Conservation (phyloP, 768 basidiomycete species). For the Hydnum rufescens region DNA sequence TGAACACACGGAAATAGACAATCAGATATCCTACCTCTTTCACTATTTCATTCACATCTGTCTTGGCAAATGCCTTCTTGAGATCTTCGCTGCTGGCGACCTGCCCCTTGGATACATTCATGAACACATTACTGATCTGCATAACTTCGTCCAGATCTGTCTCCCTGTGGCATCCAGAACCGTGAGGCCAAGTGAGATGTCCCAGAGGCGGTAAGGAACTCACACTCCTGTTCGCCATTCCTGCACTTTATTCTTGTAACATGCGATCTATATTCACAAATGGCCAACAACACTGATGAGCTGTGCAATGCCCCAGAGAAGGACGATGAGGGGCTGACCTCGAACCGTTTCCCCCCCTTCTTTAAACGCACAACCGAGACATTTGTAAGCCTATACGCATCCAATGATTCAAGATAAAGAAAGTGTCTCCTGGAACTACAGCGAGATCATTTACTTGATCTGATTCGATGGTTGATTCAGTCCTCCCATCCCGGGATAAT, state of each 20-base stretch:
- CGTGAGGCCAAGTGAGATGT: neutral
- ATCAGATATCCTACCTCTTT: constrained; percentile 38
- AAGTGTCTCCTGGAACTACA: too few relatives aligned
- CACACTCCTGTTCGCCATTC: constrained; percentile 88
- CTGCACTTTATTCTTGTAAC: constrained; percentile 98
- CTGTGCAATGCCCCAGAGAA: neutral
- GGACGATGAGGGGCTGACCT: constrained; percentile 38
- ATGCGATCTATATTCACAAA: constrained; percentile 51
- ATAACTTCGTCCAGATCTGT: constrained; percentile 87
- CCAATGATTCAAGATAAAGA: too few relatives aligned
- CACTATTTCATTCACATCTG: constrained; percentile 48
- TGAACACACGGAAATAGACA: neutral
- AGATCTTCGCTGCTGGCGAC: constrained; percentile 78
- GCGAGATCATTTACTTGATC: too few relatives aligned
- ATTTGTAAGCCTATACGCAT: constrained; percentile 82
- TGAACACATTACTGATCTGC: constrained; percentile 90
- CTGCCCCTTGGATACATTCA: constrained; percentile 92
- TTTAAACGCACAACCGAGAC: constrained; percentile 90
- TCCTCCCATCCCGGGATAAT: too few relatives aligned
- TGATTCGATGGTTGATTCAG: too few relatives aligned
- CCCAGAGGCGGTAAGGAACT: constrained; percentile 1
- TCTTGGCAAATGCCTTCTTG: constrained; percentile 75
- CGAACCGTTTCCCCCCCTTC: constrained; percentile 95
- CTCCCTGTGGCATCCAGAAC: constrained; percentile 32
- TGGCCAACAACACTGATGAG: neutral